Base-by-base conservation (phyloP, 2,329 filamentous ascomycete species). In the Claviceps sp. region DNA sequence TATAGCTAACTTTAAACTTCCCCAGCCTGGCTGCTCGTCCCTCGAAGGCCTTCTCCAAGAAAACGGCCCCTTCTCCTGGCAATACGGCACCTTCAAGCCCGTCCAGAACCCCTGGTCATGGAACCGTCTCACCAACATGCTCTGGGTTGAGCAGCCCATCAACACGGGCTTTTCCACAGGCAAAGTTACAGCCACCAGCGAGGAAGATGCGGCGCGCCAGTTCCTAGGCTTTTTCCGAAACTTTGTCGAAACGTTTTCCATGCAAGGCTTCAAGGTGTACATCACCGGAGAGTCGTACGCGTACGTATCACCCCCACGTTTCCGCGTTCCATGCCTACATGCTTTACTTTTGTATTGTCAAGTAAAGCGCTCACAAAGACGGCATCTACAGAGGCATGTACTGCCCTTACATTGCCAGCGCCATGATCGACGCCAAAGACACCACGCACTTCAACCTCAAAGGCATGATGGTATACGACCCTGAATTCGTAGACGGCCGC, bases 221-320 rank as follows among this genome's bases (percentile, higher is more conserved):
- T 88, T 91, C 63, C 72, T 85, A 14, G 84, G 84, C 49, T 93
- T 89, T 68, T 89, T 81, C 74, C 82, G 83, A 68, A 88, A 88
- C 68, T 89, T 89, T 59, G 69, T 88, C 54, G 72, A 86, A 38
- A 81, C 81, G 0, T 89, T 89, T 57, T 71, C 67, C 16, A 71
- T 87, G 59, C 73, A 85, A 20, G 75, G 76, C 7, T 79, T 77
- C 59, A 85, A 85, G 56, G 76, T 89, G 9, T 91, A 85, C 64
- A 77, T 93, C 52, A 75, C 85, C 0, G 87, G 86, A 6, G 85
- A 76, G 65, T 83, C 77, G 0, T 89, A 85, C 58, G 84, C 45
- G 52, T 54, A 44, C 11, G 52, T 47, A 20, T 47, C 4, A 11
- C 3, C 30, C 9, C 9, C 9, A 34, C 4, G 30, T 11, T 34